A percentile compares a stretch with the other conserved stretches of the same genome.
Conservation (phyloP, 768 basidiomycete genomes). For the Scleroderma citrinum region DNA sequence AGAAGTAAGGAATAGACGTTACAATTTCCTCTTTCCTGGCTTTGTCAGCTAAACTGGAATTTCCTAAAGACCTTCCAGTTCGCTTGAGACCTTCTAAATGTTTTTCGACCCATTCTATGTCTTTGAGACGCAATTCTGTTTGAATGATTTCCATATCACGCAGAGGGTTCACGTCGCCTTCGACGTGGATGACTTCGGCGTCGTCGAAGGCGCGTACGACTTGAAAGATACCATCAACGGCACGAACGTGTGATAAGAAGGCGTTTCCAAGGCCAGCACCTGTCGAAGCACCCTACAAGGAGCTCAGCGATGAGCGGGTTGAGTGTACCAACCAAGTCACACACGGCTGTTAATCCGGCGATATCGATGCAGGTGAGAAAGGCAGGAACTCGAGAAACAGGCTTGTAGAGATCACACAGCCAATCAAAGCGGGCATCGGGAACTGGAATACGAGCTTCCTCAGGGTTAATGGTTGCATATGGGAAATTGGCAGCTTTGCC, state of each 20-base stretch:
- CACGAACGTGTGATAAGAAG: constrained; percentile 95
- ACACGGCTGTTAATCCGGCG: constrained; percentile 89
- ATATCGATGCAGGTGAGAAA: constrained; percentile 98
- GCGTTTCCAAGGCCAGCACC: constrained; percentile 97
- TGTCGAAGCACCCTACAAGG: constrained; percentile 80
- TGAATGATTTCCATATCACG: constrained; percentile 98
- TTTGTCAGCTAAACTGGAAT: constrained; percentile 80
- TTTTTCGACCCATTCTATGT: constrained; percentile 99
- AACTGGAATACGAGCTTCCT: constrained; percentile 93
- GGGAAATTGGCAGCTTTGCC: constrained; percentile 98
- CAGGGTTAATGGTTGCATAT: constrained; percentile 90
- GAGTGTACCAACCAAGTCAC: constrained; percentile 20
- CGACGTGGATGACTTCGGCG: constrained; percentile 98
- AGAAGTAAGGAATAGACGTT: constrained; percentile 20
- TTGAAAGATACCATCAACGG: constrained; percentile 99
- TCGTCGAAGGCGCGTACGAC: constrained; percentile 98
- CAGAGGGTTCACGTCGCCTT: constrained; percentile 92
- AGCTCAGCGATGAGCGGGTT: constrained; percentile 13
- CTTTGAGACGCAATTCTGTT: constrained; percentile 90
- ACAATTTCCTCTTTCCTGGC: constrained; percentile 96
- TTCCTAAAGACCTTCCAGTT: constrained; percentile 64
- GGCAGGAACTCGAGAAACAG: constrained; percentile 80
- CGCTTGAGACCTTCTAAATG: constrained; percentile 74
- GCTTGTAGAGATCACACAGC: constrained; percentile 90
- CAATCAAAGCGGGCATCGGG: constrained; percentile 93